These are phyloP conservation scores for Plasmodium gaboni DNA, from an alignment of 169 alveolate genomes.

Conservation along the genomic window DNA sequence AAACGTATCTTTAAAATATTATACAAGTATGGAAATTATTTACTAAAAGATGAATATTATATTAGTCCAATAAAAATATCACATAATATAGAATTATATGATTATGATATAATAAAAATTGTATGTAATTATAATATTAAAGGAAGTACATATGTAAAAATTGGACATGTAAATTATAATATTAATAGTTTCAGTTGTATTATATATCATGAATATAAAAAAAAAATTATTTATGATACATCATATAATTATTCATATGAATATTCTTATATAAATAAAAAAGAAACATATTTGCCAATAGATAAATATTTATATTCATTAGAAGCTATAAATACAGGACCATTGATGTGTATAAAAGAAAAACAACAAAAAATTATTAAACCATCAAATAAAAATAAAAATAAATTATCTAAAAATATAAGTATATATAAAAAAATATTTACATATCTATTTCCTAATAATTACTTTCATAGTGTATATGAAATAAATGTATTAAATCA, in stretches of 20 bases:
- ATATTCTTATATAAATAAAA: slow-evolving; percentile 48
- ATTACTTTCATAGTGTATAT: slow-evolving; percentile 19
- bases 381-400: slow-evolving; percentile 12
- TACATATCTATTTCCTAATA: slow-evolving; percentile 21
- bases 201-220: slow-evolving; percentile 44
- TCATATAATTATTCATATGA: slow-evolving; percentile 66
- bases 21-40: slow-evolving; percentile 59
- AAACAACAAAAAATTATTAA: slow-evolving; percentile 15
- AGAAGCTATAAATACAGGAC: slow-evolving; percentile 38
- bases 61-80: slow-evolving; percentile 44
- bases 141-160: slow-evolving; percentile 39
- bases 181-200: slow-evolving; percentile 71
- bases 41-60: slow-evolving; percentile 34
- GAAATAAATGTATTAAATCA: slow-evolving; percentile 69
- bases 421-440: slow-evolving; percentile 22
- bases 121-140: slow-evolving; percentile 66
- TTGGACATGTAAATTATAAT: slow-evolving; percentile 47
- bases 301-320: slow-evolving; percentile 64
- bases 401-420: slow-evolving; percentile 22
- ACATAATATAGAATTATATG: slow-evolving; percentile 59
- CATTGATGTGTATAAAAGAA: slow-evolving; percentile 46
- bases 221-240: slow-evolving; percentile 69
- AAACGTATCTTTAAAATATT: slow-evolving; percentile 54
- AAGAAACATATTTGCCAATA: slow-evolving; percentile 61
- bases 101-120: slow-evolving; percentile 51